Evolutionary conservation across 208 protist species (phyloP).

Genomic region (Trypanosoma vivax): DNA sequence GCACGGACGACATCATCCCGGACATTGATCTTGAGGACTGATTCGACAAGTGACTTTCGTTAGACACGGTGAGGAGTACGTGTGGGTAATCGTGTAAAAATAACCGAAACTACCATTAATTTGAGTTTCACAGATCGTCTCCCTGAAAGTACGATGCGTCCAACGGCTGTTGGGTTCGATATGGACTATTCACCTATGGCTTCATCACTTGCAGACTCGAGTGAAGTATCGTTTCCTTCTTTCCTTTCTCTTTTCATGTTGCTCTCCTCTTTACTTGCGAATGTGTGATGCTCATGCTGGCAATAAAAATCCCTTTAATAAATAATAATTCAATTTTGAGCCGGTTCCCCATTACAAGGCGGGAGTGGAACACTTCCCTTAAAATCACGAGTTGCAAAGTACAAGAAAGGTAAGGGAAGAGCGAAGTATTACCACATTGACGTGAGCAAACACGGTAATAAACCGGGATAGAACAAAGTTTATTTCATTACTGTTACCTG

Average conservation of each 20-base stretch:
- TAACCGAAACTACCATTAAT: background rate
- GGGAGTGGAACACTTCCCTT: too few species aligned
- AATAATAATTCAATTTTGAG: background rate
- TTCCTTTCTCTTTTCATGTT: slow-evolving; percentile 1
- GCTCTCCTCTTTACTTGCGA: slow-evolving; percentile 2
- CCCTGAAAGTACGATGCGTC: background rate
- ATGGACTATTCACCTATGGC: too few species aligned
- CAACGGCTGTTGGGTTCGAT: too few species aligned
- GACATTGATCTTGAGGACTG: slow-evolving; percentile 61
- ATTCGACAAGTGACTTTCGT: background rate
- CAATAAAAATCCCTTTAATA: background rate
- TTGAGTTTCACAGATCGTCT: background rate
- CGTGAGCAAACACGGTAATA: too few species aligned
- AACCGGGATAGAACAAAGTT: too few species aligned
- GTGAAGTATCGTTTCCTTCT: background rate
- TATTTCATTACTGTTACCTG: too few species aligned
- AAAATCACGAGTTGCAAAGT: too few species aligned
- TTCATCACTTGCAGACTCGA: background rate
- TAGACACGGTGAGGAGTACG: background rate
- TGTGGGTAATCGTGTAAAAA: background rate
- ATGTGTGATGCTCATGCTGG: background rate
- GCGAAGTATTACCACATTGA: too few species aligned
- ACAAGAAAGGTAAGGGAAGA: too few species aligned
- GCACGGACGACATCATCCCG: slow-evolving; percentile 29
- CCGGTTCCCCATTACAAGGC: too few species aligned